These are phyloP conservation scores for Neurospora sp. DNA, from an alignment of 495 filamentous ascomycete species.

Conservation along the genomic window DNA sequence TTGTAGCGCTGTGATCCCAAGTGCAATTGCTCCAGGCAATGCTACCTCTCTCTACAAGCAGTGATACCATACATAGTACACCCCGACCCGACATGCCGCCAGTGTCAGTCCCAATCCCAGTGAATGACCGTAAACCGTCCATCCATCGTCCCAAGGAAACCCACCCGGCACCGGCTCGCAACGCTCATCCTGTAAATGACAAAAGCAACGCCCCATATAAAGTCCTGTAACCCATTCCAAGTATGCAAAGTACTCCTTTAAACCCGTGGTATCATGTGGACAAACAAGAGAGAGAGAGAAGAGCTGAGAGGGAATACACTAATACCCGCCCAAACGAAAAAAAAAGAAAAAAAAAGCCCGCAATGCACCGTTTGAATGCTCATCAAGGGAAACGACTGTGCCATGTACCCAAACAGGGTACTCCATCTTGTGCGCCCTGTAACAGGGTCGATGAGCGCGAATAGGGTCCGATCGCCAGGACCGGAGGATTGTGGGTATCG, in stretches of 20 bases:
- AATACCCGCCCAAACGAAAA: neutral
- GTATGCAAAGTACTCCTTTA: neutral
- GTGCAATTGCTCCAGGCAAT: neutral
- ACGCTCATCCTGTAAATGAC: neutral
- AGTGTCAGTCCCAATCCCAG: neutral
- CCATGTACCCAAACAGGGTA: neutral
- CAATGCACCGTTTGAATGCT: neutral
- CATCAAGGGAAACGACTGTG: neutral
- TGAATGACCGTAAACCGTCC: neutral
- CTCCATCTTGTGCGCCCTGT: neutral
- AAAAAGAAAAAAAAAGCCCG: neutral
- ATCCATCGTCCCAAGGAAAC: neutral
- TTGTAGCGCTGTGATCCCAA: neutral
- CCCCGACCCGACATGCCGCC: neutral
- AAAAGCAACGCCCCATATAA: neutral
- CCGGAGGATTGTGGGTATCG: neutral
- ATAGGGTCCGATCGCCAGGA: neutral
- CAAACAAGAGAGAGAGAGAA: neutral
- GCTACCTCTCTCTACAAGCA: neutral
- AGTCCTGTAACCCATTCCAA: neutral
- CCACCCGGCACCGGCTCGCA: neutral
- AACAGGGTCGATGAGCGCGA: neutral
- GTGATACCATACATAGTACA: neutral
- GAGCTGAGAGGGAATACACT: neutral
- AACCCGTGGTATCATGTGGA: neutral